Evolutionary conservation across 352 stramenopile species (phyloP).

Genomic region (Phytophthora rubi): DNA sequence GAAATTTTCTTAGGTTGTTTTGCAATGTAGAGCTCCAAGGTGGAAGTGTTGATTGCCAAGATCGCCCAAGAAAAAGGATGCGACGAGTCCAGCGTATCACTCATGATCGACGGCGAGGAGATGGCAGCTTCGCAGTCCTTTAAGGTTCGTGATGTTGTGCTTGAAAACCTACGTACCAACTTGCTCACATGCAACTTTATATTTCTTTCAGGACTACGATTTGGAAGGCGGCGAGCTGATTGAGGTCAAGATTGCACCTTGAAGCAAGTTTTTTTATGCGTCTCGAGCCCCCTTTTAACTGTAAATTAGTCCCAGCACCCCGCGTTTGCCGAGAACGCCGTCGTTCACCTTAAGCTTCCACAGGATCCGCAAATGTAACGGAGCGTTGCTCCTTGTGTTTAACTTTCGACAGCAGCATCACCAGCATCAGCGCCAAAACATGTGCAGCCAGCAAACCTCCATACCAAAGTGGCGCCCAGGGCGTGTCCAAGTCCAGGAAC

Average conservation of each 20-base stretch:
- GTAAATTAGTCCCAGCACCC: constrained; percentile 20
- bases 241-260: constrained; percentile 57
- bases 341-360: constrained; percentile 7
- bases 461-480: constrained; percentile 79
- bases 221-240: constrained; percentile 74
- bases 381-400: constrained; percentile 38
- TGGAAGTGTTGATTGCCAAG: constrained; percentile 49
- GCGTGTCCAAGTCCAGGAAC: constrained; percentile 77
- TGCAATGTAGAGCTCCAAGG: constrained; percentile 43
- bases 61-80: constrained; percentile 35
- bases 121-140: constrained; percentile 54
- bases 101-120: constrained; percentile 60
- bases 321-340: background rate
- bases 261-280: constrained; percentile 15
- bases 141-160: constrained; percentile 36
- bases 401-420: constrained; percentile 55
- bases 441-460: constrained; percentile 60
- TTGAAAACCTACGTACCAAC: background rate
- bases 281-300: constrained; percentile 6
- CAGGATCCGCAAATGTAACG: constrained; percentile 11
- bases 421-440: constrained; percentile 41
- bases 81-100: constrained; percentile 33
- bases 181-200: constrained; percentile 9
- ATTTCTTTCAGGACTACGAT: constrained; percentile 56
- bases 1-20: background rate